Conservation (phyloP, 2,329 filamentous ascomycete genomes). For the Epichloe festucae region DNA sequence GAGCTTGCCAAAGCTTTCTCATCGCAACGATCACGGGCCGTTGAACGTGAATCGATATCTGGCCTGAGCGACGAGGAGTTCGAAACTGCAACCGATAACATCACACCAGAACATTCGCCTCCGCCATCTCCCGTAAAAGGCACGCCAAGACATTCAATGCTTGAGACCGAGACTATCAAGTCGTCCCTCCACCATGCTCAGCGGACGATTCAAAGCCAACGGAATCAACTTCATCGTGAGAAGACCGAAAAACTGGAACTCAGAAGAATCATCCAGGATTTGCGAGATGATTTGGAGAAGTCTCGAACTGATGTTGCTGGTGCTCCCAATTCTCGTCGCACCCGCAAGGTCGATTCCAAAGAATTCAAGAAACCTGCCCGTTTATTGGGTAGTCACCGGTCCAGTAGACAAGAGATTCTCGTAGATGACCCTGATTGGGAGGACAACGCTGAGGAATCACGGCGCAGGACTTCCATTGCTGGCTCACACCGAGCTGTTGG, state of each 20-base stretch:
- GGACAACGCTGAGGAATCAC: slow-evolving; percentile 44
- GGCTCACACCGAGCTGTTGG: slow-evolving; percentile 8
- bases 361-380: slow-evolving; percentile 69
- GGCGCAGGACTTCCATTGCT: slow-evolving; percentile 12
- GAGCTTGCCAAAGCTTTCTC: slow-evolving; percentile 79
- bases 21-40: slow-evolving; percentile 52
- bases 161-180: slow-evolving; percentile 93
- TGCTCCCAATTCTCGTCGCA: slow-evolving; percentile 41
- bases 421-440: slow-evolving; percentile 82
- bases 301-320: slow-evolving; percentile 39
- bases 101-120: slow-evolving; percentile 80
- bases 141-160: slow-evolving; percentile 76
- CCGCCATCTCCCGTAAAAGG: slow-evolving; percentile 83
- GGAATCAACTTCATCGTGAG: slow-evolving; percentile 89
- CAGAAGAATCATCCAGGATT: slow-evolving; percentile 87
- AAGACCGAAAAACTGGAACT: slow-evolving; percentile 98
- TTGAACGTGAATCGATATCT: slow-evolving; percentile 49
- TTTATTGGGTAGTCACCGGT: slow-evolving; percentile 64
- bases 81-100: slow-evolving; percentile 52
- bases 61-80: slow-evolving; percentile 49
- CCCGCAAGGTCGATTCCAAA: slow-evolving; percentile 48
- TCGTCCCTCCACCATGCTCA: slow-evolving; percentile 91
- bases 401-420: slow-evolving; percentile 64
- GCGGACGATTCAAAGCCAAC: slow-evolving; percentile 89
- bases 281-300: slow-evolving; percentile 79